These are phyloP conservation scores for Trypanosoma scelopori DNA, from an alignment of 208 protist genomes.

Conservation along the genomic window DNA sequence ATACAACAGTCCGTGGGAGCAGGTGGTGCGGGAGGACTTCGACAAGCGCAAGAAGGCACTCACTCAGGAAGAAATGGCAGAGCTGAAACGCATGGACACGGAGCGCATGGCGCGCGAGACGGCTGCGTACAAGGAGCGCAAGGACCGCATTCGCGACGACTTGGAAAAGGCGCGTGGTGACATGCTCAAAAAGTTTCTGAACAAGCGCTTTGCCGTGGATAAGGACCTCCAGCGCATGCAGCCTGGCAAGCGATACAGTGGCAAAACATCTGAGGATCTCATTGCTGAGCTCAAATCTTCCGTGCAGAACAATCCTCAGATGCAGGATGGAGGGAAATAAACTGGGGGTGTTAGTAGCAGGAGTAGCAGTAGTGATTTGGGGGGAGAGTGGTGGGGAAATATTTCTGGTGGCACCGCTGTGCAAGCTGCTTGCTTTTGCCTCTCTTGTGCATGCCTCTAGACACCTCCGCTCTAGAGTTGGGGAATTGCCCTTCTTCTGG, in stretches of 20 bases:
- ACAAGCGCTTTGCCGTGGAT: conserved; percentile 91
- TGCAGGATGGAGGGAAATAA: conserved; percentile 21
- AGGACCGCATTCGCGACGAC: conserved; percentile 88
- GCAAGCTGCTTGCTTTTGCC: not conserved
- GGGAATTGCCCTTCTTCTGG: not conserved
- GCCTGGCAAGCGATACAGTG: conserved; percentile 76
- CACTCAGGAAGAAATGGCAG: conserved; percentile 91
- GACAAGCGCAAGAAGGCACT: conserved; percentile 92
- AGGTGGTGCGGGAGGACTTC: conserved; percentile 90
- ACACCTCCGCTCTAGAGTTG: not conserved
- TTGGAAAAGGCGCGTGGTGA: conserved; percentile 87
- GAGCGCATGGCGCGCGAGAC: conserved; percentile 91
- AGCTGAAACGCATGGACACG: conserved; percentile 93
- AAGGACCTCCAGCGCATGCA: conserved; percentile 93
- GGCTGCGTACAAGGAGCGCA: conserved; percentile 89
- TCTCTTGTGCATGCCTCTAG: not conserved
- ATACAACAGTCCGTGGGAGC: conserved; percentile 88
- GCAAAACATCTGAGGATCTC: conserved; percentile 86
- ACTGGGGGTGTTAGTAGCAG: too few relatives aligned
- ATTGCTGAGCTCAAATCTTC: conserved; percentile 79
- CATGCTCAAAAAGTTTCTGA: conserved; percentile 93
- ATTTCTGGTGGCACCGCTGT: not conserved
- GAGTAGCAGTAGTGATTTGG: too few relatives aligned
- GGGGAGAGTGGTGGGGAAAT: too few relatives aligned
- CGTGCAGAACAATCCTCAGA: conserved; percentile 42